Conservation (phyloP, 768 basidiomycete genomes). For the Termitomyces titanicus region DNA sequence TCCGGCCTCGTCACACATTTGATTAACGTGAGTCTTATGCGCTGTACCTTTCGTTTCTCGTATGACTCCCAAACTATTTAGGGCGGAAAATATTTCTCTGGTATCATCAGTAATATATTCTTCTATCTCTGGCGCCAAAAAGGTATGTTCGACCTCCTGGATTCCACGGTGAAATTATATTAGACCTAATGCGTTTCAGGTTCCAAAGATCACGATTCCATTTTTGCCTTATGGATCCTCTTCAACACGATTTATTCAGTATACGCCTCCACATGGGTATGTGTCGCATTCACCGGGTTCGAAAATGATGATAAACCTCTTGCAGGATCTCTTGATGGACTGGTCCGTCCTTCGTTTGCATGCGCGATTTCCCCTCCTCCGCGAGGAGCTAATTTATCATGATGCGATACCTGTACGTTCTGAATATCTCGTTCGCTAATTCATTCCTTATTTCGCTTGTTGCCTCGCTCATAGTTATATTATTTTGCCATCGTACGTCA, state of each 20-base stretch:
- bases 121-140: slow-evolving; percentile 80
- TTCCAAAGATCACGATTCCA: slow-evolving; percentile 29
- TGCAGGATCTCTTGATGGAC: slow-evolving; percentile 83
- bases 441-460: background rate
- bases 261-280: slow-evolving; percentile 80
- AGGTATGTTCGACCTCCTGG: slow-evolving; percentile 30
- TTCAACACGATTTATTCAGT: slow-evolving; percentile 57
- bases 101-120: slow-evolving; percentile 59
- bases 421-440: background rate
- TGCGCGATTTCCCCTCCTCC: slow-evolving; percentile 55
- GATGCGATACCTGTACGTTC: slow-evolving; percentile 54
- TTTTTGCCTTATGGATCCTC: slow-evolving; percentile 69
- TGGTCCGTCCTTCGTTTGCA: slow-evolving; percentile 78
- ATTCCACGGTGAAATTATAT: background rate
- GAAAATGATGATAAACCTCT: background rate
- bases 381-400: slow-evolving; percentile 72
- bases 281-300: slow-evolving; percentile 16
- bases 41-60: background rate
- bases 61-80: slow-evolving; percentile 23
- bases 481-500: slow-evolving; percentile 70
- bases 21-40: slow-evolving; percentile 61
- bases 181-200: slow-evolving; percentile 14
- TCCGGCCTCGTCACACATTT: slow-evolving; percentile 73
- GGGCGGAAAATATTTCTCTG: slow-evolving; percentile 82
- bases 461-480: slow-evolving; percentile 47